Evolutionary conservation across 768 basidiomycete species (phyloP), one percentile per base, ranked within the genome.

Genomic region (Cantharellus cinnabarinus): DNA sequence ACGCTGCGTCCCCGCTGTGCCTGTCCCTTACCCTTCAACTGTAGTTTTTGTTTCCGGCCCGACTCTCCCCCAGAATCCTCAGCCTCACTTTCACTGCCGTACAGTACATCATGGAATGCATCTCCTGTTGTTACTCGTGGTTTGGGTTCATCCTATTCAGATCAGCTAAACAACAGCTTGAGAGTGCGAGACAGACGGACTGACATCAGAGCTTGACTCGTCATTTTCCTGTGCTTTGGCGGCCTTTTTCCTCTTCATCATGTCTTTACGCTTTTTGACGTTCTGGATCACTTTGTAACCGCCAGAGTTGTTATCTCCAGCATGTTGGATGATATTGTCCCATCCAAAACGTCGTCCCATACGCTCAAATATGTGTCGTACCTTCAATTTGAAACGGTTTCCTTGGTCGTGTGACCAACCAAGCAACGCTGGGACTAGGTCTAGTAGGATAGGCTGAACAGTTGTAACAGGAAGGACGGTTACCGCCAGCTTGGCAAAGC

Each of bases 301-400:
- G 38, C 38, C 52, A 7, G 7, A 10, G 57, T 85, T 87, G 10
- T 10, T 7, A 57, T 85, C 77, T 66, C 78, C 81, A 41, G 79
- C 74, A 66, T 85, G 80, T 52, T 64, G 64, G 59, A 70, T 70
- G 1, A 99, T 80, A 50, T 83, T 83, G 44, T 91, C 81, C 77
- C 80, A 95, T 0, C 82, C 83, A 66, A 95, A 95, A 62, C 90
- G 78, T 62, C 94, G 75, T 63, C 98, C 77, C 79, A 97, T 82
- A 53, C 94, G 80, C 73, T 98, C 94, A 65, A 98, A 93, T 63
- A 98, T 91, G 69, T 98, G 93, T 50, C 89, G 81, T 34, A 95
- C 90, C 73, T 97, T 97, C 56, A 78, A 75, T 70, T 98, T 98
- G 80, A 99, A 98, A 68, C 97, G 95, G 66, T 98, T 98, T 69